Evolutionary conservation across 176 grass and related monocot species (phyloP), one percentile per base, ranked within the genome.

Genomic region (Cenchrus americanus): DNA sequence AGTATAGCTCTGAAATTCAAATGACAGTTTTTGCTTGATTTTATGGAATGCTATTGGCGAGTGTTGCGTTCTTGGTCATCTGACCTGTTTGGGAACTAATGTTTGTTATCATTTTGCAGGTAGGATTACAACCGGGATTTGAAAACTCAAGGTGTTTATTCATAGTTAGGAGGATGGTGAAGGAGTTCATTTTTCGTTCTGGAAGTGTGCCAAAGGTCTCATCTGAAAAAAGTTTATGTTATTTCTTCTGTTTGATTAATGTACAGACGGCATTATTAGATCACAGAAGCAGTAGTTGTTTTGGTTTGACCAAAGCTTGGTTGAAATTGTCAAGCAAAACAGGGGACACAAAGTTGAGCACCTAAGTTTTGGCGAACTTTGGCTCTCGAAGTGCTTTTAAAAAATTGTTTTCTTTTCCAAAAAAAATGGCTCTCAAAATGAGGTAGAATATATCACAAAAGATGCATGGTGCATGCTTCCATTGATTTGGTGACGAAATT

Each of bases 171-270:
- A 94, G 62, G 89, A 94, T 8, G 91, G 97, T 2, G 93, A 79
- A 75, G 75, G 76, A 10, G 78, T 88, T 49, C 93, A 99, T 89
- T 99, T 99, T 87, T 99, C 89, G 1, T 99, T 95, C 89, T 99
- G 97, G 97, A 96, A 96, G 71, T 96, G 97, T 91, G 87, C 96
- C 69, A 99, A 99, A 90, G 97, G 97, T 70, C 87, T 99, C 34
- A 92, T 99, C 64, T 81, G 88, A 65, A 68, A 90, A 87, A 99
- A 99, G 37, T 77, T 17, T 68, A 57, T 65, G 55, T 17, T 1
- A 12, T 53, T 42, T 4, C 14, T 9, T 26, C 2, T 18, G 10
- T 79, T 71, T 14, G 23, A 6, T 24, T 50, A 27, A 49, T 27
- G 3, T 27, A 10, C 69, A 23, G 12, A 24, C 22, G 40, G 0